Evolutionary conservation across 2,329 filamentous ascomycete species (phyloP).

Genomic region (Botrytis sinoallii): DNA sequence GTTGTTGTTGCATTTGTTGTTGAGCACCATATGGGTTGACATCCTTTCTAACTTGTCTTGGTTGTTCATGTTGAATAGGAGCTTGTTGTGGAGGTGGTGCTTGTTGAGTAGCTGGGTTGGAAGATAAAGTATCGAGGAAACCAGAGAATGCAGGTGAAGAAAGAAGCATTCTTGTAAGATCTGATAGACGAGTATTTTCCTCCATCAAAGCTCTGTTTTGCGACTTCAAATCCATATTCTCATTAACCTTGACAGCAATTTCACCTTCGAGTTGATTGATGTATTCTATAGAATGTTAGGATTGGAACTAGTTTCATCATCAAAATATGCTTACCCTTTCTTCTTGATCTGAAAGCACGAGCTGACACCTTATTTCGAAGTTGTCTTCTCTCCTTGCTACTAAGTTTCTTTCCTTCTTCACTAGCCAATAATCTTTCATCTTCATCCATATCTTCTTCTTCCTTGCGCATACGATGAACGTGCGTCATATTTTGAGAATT

Average conservation of each 20-base stretch:
- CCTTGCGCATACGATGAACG: conserved; percentile 76
- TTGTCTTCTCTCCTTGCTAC: conserved; percentile 93
- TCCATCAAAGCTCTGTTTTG: conserved; percentile 81
- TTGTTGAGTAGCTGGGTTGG: conserved; percentile 49
- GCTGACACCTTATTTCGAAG: conserved; percentile 99
- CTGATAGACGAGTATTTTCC: conserved; percentile 77
- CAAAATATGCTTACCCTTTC: conserved; percentile 72
- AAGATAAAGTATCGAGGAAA: conserved; percentile 70
- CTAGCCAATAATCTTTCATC: conserved; percentile 92
- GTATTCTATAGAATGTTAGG: conserved; percentile 76
- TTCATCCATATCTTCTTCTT: conserved; percentile 98
- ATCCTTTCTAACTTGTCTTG: conserved; percentile 61
- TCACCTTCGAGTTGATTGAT: conserved; percentile 91
- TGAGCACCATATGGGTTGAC: conserved; percentile 56
- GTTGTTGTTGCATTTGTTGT: conserved; percentile 50
- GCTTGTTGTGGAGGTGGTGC: conserved; percentile 36
- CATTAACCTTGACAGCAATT: conserved; percentile 77
- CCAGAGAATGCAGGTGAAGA: conserved; percentile 78
- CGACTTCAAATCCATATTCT: conserved; percentile 74
- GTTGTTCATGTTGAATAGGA: conserved; percentile 37
- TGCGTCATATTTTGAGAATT: conserved; percentile 53
- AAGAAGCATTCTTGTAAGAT: conserved; percentile 77
- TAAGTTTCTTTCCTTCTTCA: conserved; percentile 98
- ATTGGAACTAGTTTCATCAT: background rate
- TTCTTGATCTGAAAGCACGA: conserved; percentile 92